These are phyloP conservation scores for Phytophthora palmivora DNA, from an alignment of 352 stramenopile species.

Conservation along the genomic window DNA sequence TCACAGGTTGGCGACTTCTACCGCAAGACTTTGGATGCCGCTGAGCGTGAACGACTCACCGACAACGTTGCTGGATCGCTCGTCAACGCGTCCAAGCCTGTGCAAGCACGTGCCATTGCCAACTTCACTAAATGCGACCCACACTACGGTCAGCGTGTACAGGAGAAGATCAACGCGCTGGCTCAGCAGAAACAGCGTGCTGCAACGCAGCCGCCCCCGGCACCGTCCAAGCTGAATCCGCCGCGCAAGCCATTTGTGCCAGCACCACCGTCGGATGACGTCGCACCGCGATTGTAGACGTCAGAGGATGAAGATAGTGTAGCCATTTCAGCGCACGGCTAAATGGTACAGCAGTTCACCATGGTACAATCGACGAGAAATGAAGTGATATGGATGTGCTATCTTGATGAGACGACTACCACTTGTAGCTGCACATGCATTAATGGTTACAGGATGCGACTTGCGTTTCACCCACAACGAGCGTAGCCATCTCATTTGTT, in stretches of 20 bases:
- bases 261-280: slow-evolving; percentile 55
- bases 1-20: slow-evolving; percentile 88
- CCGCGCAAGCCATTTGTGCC: slow-evolving; percentile 63
- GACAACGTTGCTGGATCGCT: slow-evolving; percentile 89
- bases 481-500: slow-evolving; percentile 24
- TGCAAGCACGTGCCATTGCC: slow-evolving; percentile 84
- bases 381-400: not conserved
- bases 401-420: no score
- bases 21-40: slow-evolving; percentile 76
- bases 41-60: slow-evolving; percentile 77
- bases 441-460: not conserved
- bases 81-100: slow-evolving; percentile 77
- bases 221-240: slow-evolving; percentile 62
- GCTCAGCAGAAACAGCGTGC: slow-evolving; percentile 27
- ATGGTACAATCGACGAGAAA: not conserved
- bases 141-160: slow-evolving; percentile 85
- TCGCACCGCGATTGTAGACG: slow-evolving; percentile 59
- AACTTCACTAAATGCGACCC: slow-evolving; percentile 91
- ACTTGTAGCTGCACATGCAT: not conserved
- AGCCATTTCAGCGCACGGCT: slow-evolving; percentile 28
- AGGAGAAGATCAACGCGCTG: slow-evolving; percentile 72
- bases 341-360: not conserved
- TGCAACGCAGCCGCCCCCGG: slow-evolving; percentile 13
- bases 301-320: slow-evolving; percentile 28
- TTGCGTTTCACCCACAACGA: slow-evolving; percentile 20